Evolutionary conservation across 1,284 basidiomycete genomes (phyloP).

Genomic region (Leucoagaricus sp.): DNA sequence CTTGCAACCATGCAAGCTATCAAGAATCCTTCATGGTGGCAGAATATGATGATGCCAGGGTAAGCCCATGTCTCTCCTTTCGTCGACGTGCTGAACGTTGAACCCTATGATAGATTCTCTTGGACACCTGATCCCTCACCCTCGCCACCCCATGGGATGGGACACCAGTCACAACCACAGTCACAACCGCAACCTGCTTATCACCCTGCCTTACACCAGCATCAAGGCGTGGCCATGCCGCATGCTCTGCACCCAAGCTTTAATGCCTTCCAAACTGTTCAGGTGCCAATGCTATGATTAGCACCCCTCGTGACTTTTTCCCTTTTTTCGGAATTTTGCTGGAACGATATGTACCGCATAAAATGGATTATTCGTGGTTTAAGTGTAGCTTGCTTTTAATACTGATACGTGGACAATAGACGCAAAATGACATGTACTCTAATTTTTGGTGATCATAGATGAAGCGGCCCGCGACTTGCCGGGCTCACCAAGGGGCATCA

Average conservation of each 20-base stretch:
- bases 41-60: constrained; percentile 83
- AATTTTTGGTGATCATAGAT: no score
- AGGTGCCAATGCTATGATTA: constrained; percentile 1
- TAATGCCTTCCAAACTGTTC: constrained; percentile 6
- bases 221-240: constrained; percentile 14
- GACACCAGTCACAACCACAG: not conserved
- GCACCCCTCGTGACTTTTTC: not conserved
- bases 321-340: not conserved
- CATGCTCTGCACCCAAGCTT: constrained; percentile 22
- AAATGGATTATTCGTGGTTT: not conserved
- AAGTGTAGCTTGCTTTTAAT: not conserved
- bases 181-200: constrained; percentile 16
- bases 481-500: no score
- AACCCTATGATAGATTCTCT: constrained; percentile 30
- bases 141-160: constrained; percentile 25
- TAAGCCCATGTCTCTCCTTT: constrained; percentile 27
- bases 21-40: constrained; percentile 72
- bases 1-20: constrained; percentile 73
- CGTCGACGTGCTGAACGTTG: not conserved
- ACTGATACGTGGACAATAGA: no score
- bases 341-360: not conserved
- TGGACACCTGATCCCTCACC: constrained; percentile 39
- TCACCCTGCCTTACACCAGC: constrained; percentile 15
- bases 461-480: no score
- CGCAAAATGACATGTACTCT: no score